Evolutionary conservation across 345 rosid species (phyloP).

Genomic region (Noccaea caerulescens): DNA sequence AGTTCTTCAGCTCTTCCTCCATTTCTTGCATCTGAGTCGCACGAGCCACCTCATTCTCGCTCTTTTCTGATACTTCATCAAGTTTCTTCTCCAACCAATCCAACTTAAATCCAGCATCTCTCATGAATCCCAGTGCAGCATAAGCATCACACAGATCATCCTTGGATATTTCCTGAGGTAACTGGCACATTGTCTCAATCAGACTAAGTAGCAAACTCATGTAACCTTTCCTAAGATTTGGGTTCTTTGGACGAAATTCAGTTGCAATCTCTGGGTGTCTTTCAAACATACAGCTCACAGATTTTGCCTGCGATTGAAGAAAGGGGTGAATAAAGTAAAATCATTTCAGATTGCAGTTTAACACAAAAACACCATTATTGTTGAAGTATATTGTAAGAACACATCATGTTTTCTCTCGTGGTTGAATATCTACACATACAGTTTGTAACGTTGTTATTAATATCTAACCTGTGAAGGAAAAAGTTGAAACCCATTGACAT

Average conservation of each 20-base stretch:
- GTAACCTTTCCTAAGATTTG: conserved; percentile 24
- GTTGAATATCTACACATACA: background rate
- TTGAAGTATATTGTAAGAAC: background rate
- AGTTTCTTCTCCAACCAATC: conserved; percentile 41
- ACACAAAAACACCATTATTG: background rate
- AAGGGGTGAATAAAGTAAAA: background rate
- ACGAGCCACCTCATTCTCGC: conserved; percentile 6
- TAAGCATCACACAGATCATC: conserved; percentile 22
- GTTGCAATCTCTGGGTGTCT: conserved; percentile 35
- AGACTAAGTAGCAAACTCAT: conserved; percentile 30
- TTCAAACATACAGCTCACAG: conserved; percentile 29
- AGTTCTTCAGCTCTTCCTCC: conserved; percentile 27
- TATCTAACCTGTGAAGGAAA: background rate
- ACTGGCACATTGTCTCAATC: conserved; percentile 29
- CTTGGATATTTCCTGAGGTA: conserved; percentile 9
- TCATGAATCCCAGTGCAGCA: conserved; percentile 19
- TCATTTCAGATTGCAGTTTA: background rate
- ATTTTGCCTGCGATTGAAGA: conserved; percentile 3
- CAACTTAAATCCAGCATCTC: conserved; percentile 30
- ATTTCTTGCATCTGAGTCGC: conserved; percentile 14
- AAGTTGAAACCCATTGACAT: conserved; percentile 6
- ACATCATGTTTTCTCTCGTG: background rate
- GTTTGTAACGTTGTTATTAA: background rate
- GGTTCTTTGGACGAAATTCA: conserved; percentile 20
- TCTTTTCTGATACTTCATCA: conserved; percentile 16